Base-by-base conservation (phyloP, 192 early-diverging fungal species). In the Diversispora epigaea region DNA sequence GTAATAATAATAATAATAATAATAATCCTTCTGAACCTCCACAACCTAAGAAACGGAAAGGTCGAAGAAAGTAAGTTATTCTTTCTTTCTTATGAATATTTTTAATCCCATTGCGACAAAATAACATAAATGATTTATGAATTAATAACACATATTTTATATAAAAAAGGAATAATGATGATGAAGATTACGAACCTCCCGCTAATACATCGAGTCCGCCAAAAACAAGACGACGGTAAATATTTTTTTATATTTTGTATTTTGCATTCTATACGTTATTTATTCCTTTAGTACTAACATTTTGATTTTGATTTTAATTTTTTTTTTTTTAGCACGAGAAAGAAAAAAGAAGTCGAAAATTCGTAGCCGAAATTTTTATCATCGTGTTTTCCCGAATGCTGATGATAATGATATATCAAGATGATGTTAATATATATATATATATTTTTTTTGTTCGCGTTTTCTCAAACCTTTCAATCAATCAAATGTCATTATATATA, bases 31-130 rank as follows among this genome's bases (percentile, higher is more conserved):
- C 65, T 3, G 15, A 6, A 17, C 65, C 43, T 44, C 47, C 63
- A 75, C 73, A 75, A 65, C 62, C 63, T 41, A 75, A 65, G 32
- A 63, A 61, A 43, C 45, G 73, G 43, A 75, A 39, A 43, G 17
- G 61, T 21, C 45, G 73, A 47, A 63, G 45, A 49, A 75, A 49
- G 73, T 75, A 75, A 75, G n/a, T 74, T 15, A 41, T 40, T 1
- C 40, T 14, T n/a, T 50, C 12, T 41, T 50, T 14, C 9, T 50
- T 2, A 50, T 25, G 25, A 32, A 0, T 32, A 32, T 32, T 32
- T 32, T 32, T 32, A 32, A 32, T 32, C 2, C 2, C 25, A 32
- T 32, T 32, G 2, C 25, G 25, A 32, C 2, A n/a, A 32, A 32
- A 32, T 60, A 5, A 25, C 19, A 5, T 60, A 25, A 14, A 39